A percentile compares a stretch with the other conserved stretches of the same genome.
Conservation (phyloP, 768 basidiomycete species). For the Rhizopogon vesiculosus region DNA sequence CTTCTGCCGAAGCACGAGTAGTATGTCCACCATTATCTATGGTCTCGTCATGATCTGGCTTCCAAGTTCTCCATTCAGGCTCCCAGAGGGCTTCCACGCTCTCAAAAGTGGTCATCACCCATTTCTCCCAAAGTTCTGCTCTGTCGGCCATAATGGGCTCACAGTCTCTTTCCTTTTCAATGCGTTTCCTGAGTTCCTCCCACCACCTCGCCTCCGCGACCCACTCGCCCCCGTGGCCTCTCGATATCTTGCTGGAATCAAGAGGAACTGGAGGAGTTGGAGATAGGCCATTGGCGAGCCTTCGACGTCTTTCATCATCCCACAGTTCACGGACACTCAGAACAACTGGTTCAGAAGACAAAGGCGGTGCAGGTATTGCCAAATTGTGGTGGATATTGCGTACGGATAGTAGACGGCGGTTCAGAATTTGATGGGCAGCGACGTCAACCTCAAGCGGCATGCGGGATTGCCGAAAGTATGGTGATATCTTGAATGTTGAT, state of each 20-base stretch:
- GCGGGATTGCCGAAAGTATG: conserved; percentile 62
- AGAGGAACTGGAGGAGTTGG: conserved; percentile 72
- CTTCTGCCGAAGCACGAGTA: conserved; percentile 13
- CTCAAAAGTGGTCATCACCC: conserved; percentile 86
- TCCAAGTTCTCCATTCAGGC: conserved; percentile 52
- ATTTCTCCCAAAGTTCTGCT: conserved; percentile 54
- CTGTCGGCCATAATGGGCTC: conserved; percentile 18
- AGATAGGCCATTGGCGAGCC: conserved; percentile 59
- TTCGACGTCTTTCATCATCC: conserved; percentile 88
- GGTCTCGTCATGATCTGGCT: conserved; percentile 25
- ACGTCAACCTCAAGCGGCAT: conserved; percentile 82
- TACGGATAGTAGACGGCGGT: conserved; percentile 60
- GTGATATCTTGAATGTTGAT: conserved; percentile 41
- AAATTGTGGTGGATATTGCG: conserved; percentile 66
- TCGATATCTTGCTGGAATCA: conserved; percentile 60
- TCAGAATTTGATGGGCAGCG: conserved; percentile 78
- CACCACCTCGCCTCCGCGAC: conserved; percentile 70
- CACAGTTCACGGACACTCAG: conserved; percentile 89
- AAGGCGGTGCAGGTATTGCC: conserved; percentile 48
- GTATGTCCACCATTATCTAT: conserved; percentile 18
- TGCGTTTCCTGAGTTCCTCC: conserved; percentile 61
- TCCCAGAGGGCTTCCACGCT: conserved; percentile 89
- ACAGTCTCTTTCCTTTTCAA: conserved; percentile 41
- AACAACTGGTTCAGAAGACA: conserved; percentile 70
- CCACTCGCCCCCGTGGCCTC: conserved; percentile 60